Evolutionary conservation across 768 basidiomycete species (phyloP), one percentile per base, ranked within the genome.

Genomic region (Mycena vulgaris): DNA sequence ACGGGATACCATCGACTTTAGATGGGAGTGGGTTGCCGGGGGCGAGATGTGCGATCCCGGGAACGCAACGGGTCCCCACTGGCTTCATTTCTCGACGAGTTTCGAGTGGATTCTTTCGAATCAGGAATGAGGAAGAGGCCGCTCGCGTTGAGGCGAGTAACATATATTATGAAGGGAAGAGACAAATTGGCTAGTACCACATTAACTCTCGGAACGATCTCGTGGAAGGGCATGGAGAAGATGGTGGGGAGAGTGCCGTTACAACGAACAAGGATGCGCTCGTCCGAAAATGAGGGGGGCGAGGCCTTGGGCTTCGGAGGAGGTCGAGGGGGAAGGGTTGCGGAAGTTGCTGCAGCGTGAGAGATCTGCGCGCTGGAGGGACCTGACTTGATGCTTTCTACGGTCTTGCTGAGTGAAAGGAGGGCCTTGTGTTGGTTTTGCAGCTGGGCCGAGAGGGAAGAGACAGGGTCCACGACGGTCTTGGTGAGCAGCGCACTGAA

Each of bases 401-500:
- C 45, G 7, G 60, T n/a, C 33, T 61, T 61, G 23, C 17, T n/a
- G 30, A 61, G 42, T 2, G 47, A 19, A 21, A 48, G 60, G 14
- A 61, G 31, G 1, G 63, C 28, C 0, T 16, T 3, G n/a, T 40
- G 51, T 27, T 64, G 61, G 8, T 47, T 2, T 39, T 63, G n/a
- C 10, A 51, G 27, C n/a, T 60, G 59, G 4, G 45, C 59, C 21
- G 42, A 5, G 3, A 63, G 25, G 19, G 30, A 27, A 28, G 35
- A 2, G 31, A 52, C 30, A 3, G 61, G 61, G 23, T 30, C 3
- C 6, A 33, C 39, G 3, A 63, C 42, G 13, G 61, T 23, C 14
- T n/a, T n/a, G n/a, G 61, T 25, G 10, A 63, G 33, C 5, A 63
- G 2, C 5, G 61, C n/a, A n/a, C 48, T 39, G 35, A 63, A 63